Evolutionary conservation across 1,284 basidiomycete genomes (phyloP).

Genomic region (Cryptococcus sp.): DNA sequence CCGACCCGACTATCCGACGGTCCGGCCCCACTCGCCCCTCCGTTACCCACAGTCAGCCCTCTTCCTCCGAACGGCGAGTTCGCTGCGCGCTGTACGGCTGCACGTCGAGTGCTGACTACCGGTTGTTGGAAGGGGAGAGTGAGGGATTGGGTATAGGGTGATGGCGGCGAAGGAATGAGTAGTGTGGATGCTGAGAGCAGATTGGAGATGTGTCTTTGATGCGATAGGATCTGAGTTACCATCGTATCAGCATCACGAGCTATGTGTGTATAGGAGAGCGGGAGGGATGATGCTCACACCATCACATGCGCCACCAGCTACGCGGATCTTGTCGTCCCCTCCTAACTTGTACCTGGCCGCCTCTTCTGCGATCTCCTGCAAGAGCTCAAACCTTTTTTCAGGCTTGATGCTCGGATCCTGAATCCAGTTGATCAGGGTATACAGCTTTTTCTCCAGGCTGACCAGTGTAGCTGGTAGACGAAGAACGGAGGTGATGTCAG

Average conservation of each 20-base stretch:
- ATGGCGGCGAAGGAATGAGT: conserved; percentile 57
- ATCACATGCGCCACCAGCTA: conserved; percentile 92
- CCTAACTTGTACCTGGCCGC: conserved; percentile 88
- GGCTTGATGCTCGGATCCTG: conserved; percentile 67
- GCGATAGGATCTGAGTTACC: conserved; percentile 62
- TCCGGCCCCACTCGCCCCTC: conserved; percentile 7
- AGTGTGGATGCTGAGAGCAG: conserved; percentile 49
- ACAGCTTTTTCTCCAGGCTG: conserved; percentile 75
- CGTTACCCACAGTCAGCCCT: conserved; percentile 4
- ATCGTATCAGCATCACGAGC: background rate
- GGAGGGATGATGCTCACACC: conserved; percentile 55
- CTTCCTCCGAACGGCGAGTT: conserved; percentile 43
- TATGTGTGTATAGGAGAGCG: background rate
- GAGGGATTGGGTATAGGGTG: conserved; percentile 61
- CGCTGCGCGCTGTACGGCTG: conserved; percentile 32
- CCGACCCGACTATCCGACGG: conserved; percentile 21
- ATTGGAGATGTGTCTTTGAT: conserved; percentile 65
- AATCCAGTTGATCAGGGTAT: conserved; percentile 71
- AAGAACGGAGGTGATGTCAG: background rate
- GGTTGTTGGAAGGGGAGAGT: conserved; percentile 64
- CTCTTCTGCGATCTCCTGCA: conserved; percentile 92
- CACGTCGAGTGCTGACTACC: conserved; percentile 50
- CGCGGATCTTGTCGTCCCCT: conserved; percentile 98
- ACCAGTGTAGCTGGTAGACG: conserved; percentile 64
- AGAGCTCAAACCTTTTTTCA: conserved; percentile 78